Base-by-base conservation (phyloP, 495 filamentous ascomycete genomes). In the Podospora conica region DNA sequence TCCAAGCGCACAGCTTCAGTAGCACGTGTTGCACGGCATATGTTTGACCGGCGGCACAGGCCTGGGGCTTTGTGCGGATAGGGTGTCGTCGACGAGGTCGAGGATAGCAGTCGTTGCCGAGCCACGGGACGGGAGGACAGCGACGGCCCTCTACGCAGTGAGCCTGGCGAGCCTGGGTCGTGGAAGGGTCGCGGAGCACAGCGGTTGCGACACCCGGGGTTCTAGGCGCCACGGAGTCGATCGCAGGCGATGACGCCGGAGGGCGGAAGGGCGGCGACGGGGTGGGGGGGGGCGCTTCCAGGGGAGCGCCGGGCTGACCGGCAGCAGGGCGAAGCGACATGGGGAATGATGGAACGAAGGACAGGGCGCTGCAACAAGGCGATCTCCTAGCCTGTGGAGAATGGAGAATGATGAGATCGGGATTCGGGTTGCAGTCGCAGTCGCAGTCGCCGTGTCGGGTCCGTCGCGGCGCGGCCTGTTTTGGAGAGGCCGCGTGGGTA, bases 381-480 rank as follows among this genome's bases (percentile, higher is more conserved):
- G 66, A 68, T 68, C 61, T 62, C 22, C n/a, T 57, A 18, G 65
- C 53, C 23, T 63, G 55, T 67, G 68, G 64, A 60, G 55, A 63
- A n/a, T n/a, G n/a, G n/a, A n/a, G n/a, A n/a, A n/a, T n/a, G n/a
- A n/a, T n/a, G n/a, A n/a, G n/a, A n/a, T n/a, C n/a, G n/a, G n/a
- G n/a, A n/a, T n/a, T 68, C 27, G 60, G 29, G 61, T 64, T 55
- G 61, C 54, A 64, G 61, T 64, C 58, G 53, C 55, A 64, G 40
- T 48, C 18, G 40, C 15, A 48, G 40, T 48, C 40, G 40, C 40
- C 18, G 66, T 55, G 58, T 64, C 55, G 55, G 20, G 40, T 61
- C 60, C 54, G 57, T 57, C 40, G 61, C 58, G 64, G 63, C 40
- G 61, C 58, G 64, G 63, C 61, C 68, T 69, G 67, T 67, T 68